These are phyloP conservation scores for Ceratobasidium sp. DNA, from an alignment of 1,284 basidiomycete species.

Conservation along the genomic window DNA sequence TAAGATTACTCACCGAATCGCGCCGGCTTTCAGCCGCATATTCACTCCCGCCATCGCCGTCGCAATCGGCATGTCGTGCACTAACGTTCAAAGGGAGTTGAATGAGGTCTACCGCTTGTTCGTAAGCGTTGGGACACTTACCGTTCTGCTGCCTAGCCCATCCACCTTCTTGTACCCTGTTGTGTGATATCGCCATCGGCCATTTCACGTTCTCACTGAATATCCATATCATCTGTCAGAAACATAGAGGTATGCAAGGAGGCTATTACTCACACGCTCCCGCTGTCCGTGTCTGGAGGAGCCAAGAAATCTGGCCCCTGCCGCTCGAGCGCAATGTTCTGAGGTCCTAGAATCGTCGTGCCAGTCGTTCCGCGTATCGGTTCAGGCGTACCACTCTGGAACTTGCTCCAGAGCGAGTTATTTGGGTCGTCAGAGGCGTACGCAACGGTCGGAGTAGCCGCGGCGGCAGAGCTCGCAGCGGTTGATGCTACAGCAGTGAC, in stretches of 20 bases:
- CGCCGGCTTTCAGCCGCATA: slow-evolving; percentile 73
- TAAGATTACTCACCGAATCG: slow-evolving; percentile 61
- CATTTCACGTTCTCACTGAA: slow-evolving; percentile 71
- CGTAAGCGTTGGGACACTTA: too few species aligned
- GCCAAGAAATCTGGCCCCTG: slow-evolving; percentile 71
- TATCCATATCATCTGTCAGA: too few species aligned
- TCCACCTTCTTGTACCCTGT: slow-evolving; percentile 73
- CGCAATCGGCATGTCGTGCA: slow-evolving; percentile 66
- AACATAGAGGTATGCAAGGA: too few species aligned
- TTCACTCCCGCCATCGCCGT: slow-evolving; percentile 72
- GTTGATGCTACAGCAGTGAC: too few species aligned
- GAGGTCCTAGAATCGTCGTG: slow-evolving; percentile 57
- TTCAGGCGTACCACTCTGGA: slow-evolving; percentile 9
- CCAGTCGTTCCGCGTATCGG: slow-evolving; percentile 1
- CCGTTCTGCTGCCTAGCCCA: slow-evolving; percentile 78
- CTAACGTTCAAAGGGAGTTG: slow-evolving; percentile 48
- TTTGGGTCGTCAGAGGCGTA: slow-evolving; percentile 44
- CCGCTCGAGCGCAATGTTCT: slow-evolving; percentile 63
- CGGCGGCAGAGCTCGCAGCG: too few species aligned
- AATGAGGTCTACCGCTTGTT: neutral
- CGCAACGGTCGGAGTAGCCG: slow-evolving; percentile 33
- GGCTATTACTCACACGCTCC: slow-evolving; percentile 63
- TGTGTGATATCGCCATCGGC: slow-evolving; percentile 75
- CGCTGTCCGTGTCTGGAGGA: too few species aligned
- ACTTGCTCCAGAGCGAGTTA: slow-evolving; percentile 25